phyloP scores from a whole-genome alignment of 169 alveolate genomes.

The Plasmodium inui region DNA sequence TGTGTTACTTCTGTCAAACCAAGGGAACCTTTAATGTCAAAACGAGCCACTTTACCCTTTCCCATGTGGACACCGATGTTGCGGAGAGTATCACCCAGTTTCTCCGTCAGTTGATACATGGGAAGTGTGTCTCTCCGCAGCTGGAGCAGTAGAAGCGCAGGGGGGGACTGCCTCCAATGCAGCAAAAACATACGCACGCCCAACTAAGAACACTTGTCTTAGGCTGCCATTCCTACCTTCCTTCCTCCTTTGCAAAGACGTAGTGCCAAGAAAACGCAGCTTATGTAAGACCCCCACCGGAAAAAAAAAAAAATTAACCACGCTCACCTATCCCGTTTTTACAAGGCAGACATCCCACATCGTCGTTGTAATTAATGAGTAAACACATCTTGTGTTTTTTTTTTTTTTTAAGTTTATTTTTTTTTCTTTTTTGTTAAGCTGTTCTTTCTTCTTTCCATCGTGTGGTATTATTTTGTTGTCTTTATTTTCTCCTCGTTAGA shows the following conservation, averaged over 20 bases:
- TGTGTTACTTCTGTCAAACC: conserved; percentile 45
- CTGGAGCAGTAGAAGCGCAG: not conserved
- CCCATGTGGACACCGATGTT: not conserved
- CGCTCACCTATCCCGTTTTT: not conserved
- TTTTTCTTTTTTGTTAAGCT: not conserved
- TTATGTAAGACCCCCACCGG: not conserved
- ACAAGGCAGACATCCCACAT: not conserved
- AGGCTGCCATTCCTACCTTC: not conserved
- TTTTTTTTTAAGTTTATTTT: not conserved
- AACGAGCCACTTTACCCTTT: conserved; percentile 16
- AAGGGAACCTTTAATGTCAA: conserved; percentile 53
- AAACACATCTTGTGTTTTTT: not conserved
- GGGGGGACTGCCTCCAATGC: not conserved
- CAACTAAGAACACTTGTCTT: not conserved
- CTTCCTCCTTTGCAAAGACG: not conserved
- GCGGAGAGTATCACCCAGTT: conserved; percentile 1
- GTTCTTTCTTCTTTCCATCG: not conserved
- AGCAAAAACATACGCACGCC: not conserved
- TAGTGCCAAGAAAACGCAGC: not conserved
- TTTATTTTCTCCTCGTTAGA: not conserved
- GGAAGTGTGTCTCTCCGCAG: not conserved
- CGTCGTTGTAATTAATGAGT: not conserved
- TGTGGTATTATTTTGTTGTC: not conserved
- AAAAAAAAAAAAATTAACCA: not conserved
- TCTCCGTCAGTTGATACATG: conserved; percentile 7